Percentiles rank a stretch among this genome's conserved stretches.
phyloP scores from a whole-genome alignment of 75 land plant genomes.

The Chamaecyparis obtusa region DNA sequence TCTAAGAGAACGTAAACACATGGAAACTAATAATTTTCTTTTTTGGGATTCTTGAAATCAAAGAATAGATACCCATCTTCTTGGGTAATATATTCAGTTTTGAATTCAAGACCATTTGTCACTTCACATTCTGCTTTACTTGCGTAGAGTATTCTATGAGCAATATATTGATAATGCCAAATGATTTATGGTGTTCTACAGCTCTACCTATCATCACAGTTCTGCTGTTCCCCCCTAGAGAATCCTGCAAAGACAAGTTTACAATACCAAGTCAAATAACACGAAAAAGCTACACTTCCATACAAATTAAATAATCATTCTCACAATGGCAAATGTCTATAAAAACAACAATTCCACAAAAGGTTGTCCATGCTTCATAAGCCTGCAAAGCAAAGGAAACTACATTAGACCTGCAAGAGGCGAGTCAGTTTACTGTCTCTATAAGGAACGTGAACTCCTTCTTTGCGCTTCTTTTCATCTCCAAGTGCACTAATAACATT shows the following conservation, averaged over 20 bases:
- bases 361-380: not conserved
- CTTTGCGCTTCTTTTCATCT: conserved; percentile 97
- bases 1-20: not conserved
- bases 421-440: conserved; percentile 98
- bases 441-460: conserved; percentile 97
- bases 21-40: not conserved
- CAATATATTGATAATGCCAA: not conserved
- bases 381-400: not conserved
- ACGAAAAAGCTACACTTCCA: not conserved
- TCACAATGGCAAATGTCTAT: not conserved
- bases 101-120: not conserved
- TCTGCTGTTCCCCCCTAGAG: conserved; percentile 98
- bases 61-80: not conserved
- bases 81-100: not conserved
- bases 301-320: not conserved
- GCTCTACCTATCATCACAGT: conserved; percentile 97
- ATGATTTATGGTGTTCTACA: not conserved
- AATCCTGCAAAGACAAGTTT: conserved; percentile 66
- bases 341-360: not conserved
- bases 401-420: conserved; percentile 72
- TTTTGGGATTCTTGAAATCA: not conserved
- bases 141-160: not conserved
- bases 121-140: not conserved
- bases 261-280: not conserved
- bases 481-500: conserved; percentile 99